Evolutionary conservation across 2,329 filamentous ascomycete species (phyloP), one percentile per base, ranked within the genome.

Genomic region (Botrytis hyacinthi): DNA sequence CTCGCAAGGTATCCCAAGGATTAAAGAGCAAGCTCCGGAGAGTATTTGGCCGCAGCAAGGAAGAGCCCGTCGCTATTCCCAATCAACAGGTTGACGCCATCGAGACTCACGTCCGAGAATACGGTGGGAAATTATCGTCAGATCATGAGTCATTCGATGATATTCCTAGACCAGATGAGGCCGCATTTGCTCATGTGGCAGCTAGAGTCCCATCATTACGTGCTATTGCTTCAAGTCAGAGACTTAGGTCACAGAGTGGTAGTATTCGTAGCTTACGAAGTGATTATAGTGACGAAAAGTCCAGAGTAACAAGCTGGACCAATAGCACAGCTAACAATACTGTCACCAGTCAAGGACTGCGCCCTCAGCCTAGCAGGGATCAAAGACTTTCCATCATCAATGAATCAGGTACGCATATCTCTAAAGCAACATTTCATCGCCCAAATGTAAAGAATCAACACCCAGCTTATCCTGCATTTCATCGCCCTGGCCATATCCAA

Each of bases 241-340:
- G 85, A 72, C 79, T 87, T 62, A 84, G 82, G 69, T 89, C 88
- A 12, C 85, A 86, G 51, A 83, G 86, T 76, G 88, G 87, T 1
- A 90, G 89, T 75, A 77, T 89, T 8, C 86, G 86, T 74, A 89
- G 85, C 74, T 76, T 86, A 3, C 77, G 81, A 80, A 59, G 82
- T 81, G 69, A 78, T 78, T 1, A 83, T 81, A 22, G 76, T 62
- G 86, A 88, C 57, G 86, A 89, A 32, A 87, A 84, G 76, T 92
- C 90, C n/a, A 84, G 91, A 35, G 88, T 93, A 69, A 93, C 91
- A 2, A 94, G 91, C 80, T 93, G 92, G 92, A 72, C 70, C 14
- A 87, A 87, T 7, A 88, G 89, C 75, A 92, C 91, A 0, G 88
- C 87, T 1, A 84, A 85, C 2, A 86, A 86, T 73, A 86, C 87